These are phyloP conservation scores for Fusarium denticulatum DNA, from an alignment of 2,329 filamentous ascomycete species.

Conservation along the genomic window DNA sequence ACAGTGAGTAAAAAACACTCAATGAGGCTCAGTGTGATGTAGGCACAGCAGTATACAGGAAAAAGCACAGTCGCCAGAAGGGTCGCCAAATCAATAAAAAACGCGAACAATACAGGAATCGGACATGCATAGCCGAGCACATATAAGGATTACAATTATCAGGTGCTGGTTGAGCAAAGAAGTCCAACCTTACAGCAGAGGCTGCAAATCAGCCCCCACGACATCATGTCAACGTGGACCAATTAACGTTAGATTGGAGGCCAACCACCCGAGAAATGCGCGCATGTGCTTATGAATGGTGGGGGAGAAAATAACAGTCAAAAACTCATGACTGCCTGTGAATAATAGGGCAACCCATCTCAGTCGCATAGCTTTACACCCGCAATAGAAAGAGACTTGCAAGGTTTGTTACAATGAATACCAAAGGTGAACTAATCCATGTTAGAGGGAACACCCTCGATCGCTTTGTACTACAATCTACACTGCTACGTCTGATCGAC, in stretches of 20 bases:
- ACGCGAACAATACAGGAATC: background rate
- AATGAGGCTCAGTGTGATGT: no score
- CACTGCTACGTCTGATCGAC: slow-evolving; percentile 9
- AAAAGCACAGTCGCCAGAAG: no score
- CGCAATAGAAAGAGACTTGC: no score
- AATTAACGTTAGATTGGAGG: background rate
- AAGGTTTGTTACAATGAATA: background rate
- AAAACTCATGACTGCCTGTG: no score
- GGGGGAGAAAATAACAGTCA: background rate
- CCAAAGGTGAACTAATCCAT: background rate
- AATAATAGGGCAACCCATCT: background rate
- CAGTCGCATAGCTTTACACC: background rate
- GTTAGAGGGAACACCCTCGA: background rate
- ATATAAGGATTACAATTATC: background rate
- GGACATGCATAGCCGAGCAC: background rate
- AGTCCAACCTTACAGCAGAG: background rate
- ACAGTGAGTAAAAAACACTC: no score
- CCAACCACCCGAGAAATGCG: background rate
- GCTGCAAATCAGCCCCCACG: background rate
- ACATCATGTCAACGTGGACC: background rate
- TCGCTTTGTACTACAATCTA: background rate
- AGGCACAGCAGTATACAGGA: no score
- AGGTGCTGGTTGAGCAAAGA: background rate
- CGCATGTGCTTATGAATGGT: background rate
- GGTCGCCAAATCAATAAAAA: background rate